A percentile compares a stretch with the other conserved stretches of the same genome.
Conservation (phyloP, 495 filamentous ascomycete genomes). For the Penicillium angulare region DNA sequence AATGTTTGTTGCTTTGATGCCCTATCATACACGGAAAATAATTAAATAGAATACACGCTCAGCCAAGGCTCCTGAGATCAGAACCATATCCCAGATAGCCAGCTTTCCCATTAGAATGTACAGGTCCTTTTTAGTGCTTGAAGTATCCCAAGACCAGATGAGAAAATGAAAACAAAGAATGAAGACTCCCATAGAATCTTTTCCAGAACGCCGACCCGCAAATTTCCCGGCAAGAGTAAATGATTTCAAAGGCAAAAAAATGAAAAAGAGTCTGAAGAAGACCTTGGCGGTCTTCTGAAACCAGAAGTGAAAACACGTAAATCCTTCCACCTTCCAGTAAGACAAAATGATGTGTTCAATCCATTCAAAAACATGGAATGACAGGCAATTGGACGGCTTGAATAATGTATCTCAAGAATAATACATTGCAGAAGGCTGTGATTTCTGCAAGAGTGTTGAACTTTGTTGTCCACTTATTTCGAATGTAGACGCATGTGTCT, state of each 20-base stretch:
- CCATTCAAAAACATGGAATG: too few relatives aligned
- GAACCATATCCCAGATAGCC: background rate
- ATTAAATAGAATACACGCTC: constrained; percentile 18
- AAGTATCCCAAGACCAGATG: background rate
- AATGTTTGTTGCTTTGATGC: background rate
- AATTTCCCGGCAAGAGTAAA: background rate
- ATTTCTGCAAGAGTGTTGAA: too few relatives aligned
- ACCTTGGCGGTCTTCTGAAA: background rate
- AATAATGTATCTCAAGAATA: too few relatives aligned
- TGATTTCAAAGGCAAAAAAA: background rate
- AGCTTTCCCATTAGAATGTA: constrained; percentile 13
- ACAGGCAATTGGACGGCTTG: too few relatives aligned
- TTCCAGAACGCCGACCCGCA: constrained; percentile 1
- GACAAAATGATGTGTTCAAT: too few relatives aligned
- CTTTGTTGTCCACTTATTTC: too few relatives aligned
- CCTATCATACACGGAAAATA: constrained; percentile 18
- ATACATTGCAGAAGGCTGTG: too few relatives aligned
- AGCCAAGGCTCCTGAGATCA: background rate
- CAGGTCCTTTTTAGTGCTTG: constrained; percentile 8
- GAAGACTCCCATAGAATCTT: background rate
- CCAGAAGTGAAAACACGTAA: background rate
- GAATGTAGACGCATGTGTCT: too few relatives aligned
- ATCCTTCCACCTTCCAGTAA: too few relatives aligned
- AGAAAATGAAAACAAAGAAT: background rate
- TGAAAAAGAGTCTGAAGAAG: background rate